A percentile compares a stretch with the other conserved stretches of the same genome.
Conservation (phyloP, 1,284 basidiomycete species). For the Cryptococcus sp. region DNA sequence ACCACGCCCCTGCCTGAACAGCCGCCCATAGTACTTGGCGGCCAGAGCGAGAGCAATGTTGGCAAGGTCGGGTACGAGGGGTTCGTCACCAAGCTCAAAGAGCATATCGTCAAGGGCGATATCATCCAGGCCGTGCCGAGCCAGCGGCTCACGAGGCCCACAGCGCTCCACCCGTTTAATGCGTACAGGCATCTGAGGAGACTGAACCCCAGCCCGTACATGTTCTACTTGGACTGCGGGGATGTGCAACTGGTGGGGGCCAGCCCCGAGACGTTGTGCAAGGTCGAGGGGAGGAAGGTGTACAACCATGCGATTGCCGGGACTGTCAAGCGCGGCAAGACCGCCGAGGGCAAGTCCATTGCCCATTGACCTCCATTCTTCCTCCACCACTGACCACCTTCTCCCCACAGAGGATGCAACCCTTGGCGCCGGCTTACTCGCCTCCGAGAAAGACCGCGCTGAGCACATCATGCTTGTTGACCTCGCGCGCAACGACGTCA, state of each 20-base stretch:
- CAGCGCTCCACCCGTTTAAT: conserved; percentile 93
- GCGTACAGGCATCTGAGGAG: conserved; percentile 88
- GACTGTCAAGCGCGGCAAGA: conserved; percentile 84
- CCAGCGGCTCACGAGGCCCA: conserved; percentile 80
- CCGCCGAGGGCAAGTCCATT: conserved; percentile 64
- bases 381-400: not conserved
- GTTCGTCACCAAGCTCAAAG: conserved; percentile 88
- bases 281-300: conserved; percentile 87
- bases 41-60: conserved; percentile 79
- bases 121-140: conserved; percentile 99
- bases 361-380: not conserved
- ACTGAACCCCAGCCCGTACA: conserved; percentile 96
- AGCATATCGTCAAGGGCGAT: conserved; percentile 92
- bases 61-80: conserved; percentile 88
- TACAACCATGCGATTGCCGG: conserved; percentile 98
- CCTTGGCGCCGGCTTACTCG: conserved; percentile 68
- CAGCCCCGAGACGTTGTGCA: conserved; percentile 95
- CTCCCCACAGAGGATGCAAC: conserved; percentile 72
- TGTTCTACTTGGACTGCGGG: conserved; percentile 96
- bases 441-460: conserved; percentile 90
- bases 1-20: conserved; percentile 59
- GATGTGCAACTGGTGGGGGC: conserved; percentile 93
- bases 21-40: conserved; percentile 54
- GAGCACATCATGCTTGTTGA: conserved; percentile 99
- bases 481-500: conserved; percentile 98